Evolutionary conservation across 345 rosid genomes (phyloP).

Genomic region (Dipteronia sinensis): DNA sequence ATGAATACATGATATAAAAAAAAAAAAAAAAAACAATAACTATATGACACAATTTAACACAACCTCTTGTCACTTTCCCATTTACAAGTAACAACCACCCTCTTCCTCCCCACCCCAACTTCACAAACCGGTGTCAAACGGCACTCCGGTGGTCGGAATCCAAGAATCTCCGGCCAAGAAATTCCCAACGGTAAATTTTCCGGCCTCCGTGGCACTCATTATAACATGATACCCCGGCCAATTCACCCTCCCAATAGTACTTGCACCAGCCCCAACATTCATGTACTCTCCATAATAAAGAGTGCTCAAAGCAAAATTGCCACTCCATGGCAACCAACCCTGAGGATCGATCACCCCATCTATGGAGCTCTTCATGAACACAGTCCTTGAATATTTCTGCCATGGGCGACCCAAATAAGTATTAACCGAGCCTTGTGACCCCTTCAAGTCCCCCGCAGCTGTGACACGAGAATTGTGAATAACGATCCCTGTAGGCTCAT

Average conservation of each 20-base stretch:
- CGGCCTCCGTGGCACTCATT: constrained; percentile 48
- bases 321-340: constrained; percentile 88
- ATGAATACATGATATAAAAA: neutral
- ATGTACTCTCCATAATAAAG: constrained; percentile 81
- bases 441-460: constrained; percentile 44
- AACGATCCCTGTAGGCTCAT: constrained; percentile 80
- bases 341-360: constrained; percentile 52
- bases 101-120: neutral
- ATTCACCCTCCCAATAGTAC: constrained; percentile 59
- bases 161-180: constrained; percentile 67
- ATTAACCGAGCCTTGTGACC: constrained; percentile 38
- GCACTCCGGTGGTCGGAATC: constrained; percentile 79
- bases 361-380: constrained; percentile 54
- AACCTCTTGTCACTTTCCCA: neutral
- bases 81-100: neutral
- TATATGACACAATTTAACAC: neutral
- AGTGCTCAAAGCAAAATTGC: constrained; percentile 66
- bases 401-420: constrained; percentile 88
- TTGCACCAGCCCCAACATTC: constrained; percentile 70
- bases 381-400: constrained; percentile 76
- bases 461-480: constrained; percentile 63
- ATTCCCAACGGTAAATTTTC: constrained; percentile 65
- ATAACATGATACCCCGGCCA: constrained; percentile 70
- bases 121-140: constrained; percentile 59
- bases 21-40: neutral